Evolutionary conservation across 2,329 filamentous ascomycete species (phyloP).

Genomic region (Microdochium bolleyi): DNA sequence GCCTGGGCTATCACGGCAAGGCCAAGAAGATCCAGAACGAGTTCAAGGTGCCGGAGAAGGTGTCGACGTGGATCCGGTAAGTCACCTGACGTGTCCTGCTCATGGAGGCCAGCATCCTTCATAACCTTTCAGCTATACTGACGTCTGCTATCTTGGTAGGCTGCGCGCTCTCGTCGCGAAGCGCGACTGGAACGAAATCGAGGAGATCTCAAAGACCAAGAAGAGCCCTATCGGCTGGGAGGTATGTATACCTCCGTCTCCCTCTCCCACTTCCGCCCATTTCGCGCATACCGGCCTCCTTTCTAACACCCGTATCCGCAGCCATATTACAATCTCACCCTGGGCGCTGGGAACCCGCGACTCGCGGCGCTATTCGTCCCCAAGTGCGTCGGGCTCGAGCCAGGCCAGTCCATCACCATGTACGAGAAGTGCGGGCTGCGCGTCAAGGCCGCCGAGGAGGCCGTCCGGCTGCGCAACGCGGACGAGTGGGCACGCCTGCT

Average conservation of each 20-base stretch:
- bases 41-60: slow-evolving; percentile 88
- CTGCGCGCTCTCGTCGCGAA: slow-evolving; percentile 83
- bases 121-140: too few species aligned
- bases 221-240: slow-evolving; percentile 97
- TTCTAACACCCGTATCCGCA: slow-evolving; percentile 21
- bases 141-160: slow-evolving; percentile 33
- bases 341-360: slow-evolving; percentile 84
- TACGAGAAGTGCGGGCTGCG: slow-evolving; percentile 93
- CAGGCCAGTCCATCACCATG: slow-evolving; percentile 73
- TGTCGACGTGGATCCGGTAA: slow-evolving; percentile 74
- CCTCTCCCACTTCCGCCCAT: neutral
- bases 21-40: slow-evolving; percentile 84
- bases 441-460: slow-evolving; percentile 85
- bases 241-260: slow-evolving; percentile 39
- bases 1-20: slow-evolving; percentile 72
- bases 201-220: slow-evolving; percentile 70
- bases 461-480: slow-evolving; percentile 70
- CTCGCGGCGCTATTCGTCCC: slow-evolving; percentile 77
- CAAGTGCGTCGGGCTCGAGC: slow-evolving; percentile 69
- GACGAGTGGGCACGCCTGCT: slow-evolving; percentile 67
- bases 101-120: slow-evolving; percentile 2
- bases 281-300: too few species aligned
- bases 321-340: slow-evolving; percentile 86
- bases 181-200: slow-evolving; percentile 86
- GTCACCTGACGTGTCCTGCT: too few species aligned